Evolutionary conservation across 495 filamentous ascomycete species (phyloP).

Genomic region (Xylaria bambusicola): DNA sequence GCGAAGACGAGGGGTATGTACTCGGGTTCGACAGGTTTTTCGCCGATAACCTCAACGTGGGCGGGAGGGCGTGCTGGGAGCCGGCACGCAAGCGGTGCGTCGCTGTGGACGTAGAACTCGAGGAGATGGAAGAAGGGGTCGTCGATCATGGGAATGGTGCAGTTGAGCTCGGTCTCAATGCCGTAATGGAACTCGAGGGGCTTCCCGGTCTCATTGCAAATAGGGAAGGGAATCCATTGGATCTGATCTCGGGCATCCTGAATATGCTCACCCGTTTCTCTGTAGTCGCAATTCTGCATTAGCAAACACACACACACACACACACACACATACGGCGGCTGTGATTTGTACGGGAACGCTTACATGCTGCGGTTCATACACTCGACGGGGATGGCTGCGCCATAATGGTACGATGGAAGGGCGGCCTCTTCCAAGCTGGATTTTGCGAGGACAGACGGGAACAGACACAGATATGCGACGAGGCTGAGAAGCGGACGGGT

Average conservation of each 20-base stretch:
- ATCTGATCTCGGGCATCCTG: conserved; percentile 77
- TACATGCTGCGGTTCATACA: conserved; percentile 61
- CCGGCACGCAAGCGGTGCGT: conserved; percentile 90
- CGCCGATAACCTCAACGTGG: conserved; percentile 46
- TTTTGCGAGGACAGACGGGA: conserved; percentile 22
- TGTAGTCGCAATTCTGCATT: conserved; percentile 20
- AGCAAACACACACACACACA: background rate
- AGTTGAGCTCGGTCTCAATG: conserved; percentile 81
- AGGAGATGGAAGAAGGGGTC: conserved; percentile 95
- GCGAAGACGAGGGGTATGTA: conserved; percentile 76
- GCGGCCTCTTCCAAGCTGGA: conserved; percentile 23
- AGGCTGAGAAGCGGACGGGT: conserved; percentile 23
- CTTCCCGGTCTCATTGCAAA: conserved; percentile 83
- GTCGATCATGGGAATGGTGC: conserved; percentile 81
- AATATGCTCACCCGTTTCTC: conserved; percentile 74
- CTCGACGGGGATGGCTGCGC: conserved; percentile 50
- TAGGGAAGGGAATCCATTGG: conserved; percentile 89
- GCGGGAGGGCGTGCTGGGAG: conserved; percentile 74
- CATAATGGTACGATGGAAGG: conserved; percentile 52
- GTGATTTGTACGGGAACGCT: conserved; percentile 22
- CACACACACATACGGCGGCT: background rate
- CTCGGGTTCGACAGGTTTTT: conserved; percentile 47
- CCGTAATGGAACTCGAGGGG: conserved; percentile 87
- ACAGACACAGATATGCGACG: conserved; percentile 18
- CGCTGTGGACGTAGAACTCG: conserved; percentile 98